Evolutionary conservation across 306 rosid genomes (phyloP).

Genomic region (Quillaja saponaria): DNA sequence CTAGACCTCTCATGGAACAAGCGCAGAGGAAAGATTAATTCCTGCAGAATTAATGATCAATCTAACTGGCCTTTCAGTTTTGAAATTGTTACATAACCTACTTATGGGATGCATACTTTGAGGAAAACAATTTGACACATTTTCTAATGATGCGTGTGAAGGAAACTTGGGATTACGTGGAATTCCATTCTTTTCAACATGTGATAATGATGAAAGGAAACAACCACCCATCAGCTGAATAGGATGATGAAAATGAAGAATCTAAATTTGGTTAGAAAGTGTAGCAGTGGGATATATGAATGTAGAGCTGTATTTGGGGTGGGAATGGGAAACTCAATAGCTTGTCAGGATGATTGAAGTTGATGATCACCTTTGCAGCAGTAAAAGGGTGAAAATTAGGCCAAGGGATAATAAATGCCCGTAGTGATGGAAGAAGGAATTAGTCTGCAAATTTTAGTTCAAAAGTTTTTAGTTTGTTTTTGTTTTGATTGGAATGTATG

Average conservation of each 20-base stretch:
- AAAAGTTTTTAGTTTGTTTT: no score
- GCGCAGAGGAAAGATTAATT: neutral
- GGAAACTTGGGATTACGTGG: constrained; percentile 29
- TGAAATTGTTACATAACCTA: constrained; percentile 11
- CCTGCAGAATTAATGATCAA: constrained; percentile 16
- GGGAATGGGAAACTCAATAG: constrained; percentile 12
- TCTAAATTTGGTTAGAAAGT: constrained; percentile 20
- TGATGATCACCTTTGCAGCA: no score
- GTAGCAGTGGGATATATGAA: constrained; percentile 28
- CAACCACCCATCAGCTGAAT: neutral
- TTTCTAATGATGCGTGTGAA: constrained; percentile 3
- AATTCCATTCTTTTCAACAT: constrained; percentile 9
- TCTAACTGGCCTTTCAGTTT: no score
- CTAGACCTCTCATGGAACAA: constrained; percentile 36
- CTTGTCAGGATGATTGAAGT: neutral
- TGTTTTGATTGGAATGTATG: no score
- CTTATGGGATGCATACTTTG: constrained; percentile 25
- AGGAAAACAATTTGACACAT: constrained; percentile 35
- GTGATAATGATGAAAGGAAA: neutral
- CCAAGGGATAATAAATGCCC: no score
- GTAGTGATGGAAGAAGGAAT: neutral
- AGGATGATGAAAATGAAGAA: neutral
- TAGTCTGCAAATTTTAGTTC: neutral
- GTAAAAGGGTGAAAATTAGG: neutral
- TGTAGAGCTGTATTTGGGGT: constrained; percentile 29